These are phyloP conservation scores for Sabuloglossum arenarium DNA, from an alignment of 495 filamentous ascomycete species.

Conservation along the genomic window DNA sequence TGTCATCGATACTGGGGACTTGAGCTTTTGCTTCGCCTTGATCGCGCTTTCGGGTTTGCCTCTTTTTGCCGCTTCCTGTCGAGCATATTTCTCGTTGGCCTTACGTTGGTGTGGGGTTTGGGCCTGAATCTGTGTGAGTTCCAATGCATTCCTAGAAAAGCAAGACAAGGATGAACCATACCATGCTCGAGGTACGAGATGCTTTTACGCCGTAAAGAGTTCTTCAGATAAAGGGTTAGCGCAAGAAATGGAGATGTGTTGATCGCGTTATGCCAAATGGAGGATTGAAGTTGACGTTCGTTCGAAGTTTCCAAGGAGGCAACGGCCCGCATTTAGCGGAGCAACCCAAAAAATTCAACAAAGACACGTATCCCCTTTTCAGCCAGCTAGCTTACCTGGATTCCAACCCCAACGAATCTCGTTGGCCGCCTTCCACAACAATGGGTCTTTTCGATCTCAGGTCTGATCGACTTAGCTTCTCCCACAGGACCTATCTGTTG, in stretches of 20 bases:
- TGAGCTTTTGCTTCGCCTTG: conserved; percentile 47
- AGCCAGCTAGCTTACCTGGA: background rate
- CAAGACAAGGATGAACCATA: background rate
- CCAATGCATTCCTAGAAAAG: background rate
- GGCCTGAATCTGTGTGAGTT: conserved; percentile 28
- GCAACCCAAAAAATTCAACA: background rate
- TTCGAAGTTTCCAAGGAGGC: background rate
- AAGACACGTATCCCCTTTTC: background rate
- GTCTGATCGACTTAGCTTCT: background rate
- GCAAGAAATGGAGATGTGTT: background rate
- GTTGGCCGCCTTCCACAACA: background rate
- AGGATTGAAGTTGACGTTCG: background rate
- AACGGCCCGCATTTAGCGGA: background rate
- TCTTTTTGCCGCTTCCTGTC: conserved; percentile 55
- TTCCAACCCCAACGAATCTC: no score
- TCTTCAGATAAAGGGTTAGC: background rate
- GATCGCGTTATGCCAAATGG: background rate
- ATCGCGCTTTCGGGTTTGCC: conserved; percentile 54
- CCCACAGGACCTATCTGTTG: background rate
- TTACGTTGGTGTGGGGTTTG: conserved; percentile 89
- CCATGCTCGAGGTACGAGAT: background rate
- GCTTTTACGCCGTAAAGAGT: background rate
- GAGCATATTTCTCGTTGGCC: conserved; percentile 69
- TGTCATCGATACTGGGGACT: conserved; percentile 56
- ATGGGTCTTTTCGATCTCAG: background rate